Percentiles rank a stretch among this genome's conserved stretches.
These are phyloP conservation scores for Rhypophila decipiens DNA, from an alignment of 495 filamentous ascomycete genomes.

Conservation along the genomic window DNA sequence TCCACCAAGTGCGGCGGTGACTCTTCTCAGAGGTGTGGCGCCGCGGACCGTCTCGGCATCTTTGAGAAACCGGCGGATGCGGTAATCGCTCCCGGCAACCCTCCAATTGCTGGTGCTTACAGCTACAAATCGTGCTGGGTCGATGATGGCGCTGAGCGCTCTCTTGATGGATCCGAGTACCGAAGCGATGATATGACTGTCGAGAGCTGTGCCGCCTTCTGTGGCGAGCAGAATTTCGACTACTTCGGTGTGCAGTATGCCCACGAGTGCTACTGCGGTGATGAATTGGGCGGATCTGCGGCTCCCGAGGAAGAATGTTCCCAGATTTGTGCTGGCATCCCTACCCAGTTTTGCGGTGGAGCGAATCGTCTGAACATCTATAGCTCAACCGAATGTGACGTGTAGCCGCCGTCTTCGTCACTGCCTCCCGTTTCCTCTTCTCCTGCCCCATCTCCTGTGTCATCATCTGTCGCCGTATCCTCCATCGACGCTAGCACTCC, in stretches of 20 bases:
- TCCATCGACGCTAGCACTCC: too few species aligned
- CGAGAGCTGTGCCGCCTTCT: background rate
- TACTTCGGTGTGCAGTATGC: conserved; percentile 1
- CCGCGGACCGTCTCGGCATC: background rate
- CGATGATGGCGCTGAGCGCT: background rate
- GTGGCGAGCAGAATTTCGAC: background rate
- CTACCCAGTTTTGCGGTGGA: background rate
- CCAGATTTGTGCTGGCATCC: background rate
- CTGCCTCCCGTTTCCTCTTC: too few species aligned
- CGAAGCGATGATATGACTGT: background rate
- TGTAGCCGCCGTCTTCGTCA: too few species aligned
- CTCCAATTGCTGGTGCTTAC: background rate
- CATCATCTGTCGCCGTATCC: too few species aligned
- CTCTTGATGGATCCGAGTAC: background rate
- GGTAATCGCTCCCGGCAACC: background rate
- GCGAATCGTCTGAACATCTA: background rate
- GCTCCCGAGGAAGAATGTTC: background rate
- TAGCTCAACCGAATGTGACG: too few species aligned
- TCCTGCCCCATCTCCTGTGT: too few species aligned
- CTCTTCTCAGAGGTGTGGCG: background rate
- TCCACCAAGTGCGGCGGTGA: conserved; percentile 1
- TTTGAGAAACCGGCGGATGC: background rate
- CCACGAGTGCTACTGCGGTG: conserved; percentile 3
- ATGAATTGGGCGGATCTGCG: background rate
- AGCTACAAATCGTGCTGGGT: background rate